Base-by-base conservation (phyloP, 2,329 filamentous ascomycete genomes). In the Pseudogymnoascus sp. region DNA sequence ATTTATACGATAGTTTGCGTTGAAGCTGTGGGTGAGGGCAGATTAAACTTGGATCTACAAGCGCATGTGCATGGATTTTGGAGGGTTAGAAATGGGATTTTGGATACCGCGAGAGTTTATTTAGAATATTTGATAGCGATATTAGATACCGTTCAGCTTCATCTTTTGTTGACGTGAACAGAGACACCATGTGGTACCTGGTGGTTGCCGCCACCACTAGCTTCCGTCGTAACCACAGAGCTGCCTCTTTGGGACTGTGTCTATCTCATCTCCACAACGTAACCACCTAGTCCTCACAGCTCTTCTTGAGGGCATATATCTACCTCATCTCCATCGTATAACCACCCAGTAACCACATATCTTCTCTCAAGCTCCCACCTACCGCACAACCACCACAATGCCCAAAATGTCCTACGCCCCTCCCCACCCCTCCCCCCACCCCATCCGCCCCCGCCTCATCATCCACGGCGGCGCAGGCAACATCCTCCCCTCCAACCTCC, bases 341-440 rank as follows among this genome's bases (percentile, higher is more conserved):
- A 3, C 12, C 47, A 10, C 14, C 2, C 1, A 5, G 47, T 57
- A 31, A 1, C 3, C 47, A 5, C 26, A 54, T 3, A 14, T 3
- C 5, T 31, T 18, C 26, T 54, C 34, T 4, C 14, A 5, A 2
- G 1, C 14, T 3, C 4, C 3, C 7, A 51, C 11, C 47, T 54
- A 18, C 47, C 47, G 5, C 23, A 16, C 45, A 5, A 5, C 11
- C 26, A 54, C 12, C 47, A 54, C 47, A 51, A 51, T 51, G 45
- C 45, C 45, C 23, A 51, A 51, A 51, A 60, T 60, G 57, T 10
- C 21, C 7, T 60, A 60, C 14, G 14, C 29, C 29, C 29, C 57
- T 14, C 57, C 3, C n/a, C 2, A 18, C 14, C 54, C 16, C 2
- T 68, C 68, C 6, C 76, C 82, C 10, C n/a, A n/a, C n/a, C n/a